Evolutionary conservation across 176 grass and related monocot species (phyloP).

Genomic region (Lolium multiflorum): DNA sequence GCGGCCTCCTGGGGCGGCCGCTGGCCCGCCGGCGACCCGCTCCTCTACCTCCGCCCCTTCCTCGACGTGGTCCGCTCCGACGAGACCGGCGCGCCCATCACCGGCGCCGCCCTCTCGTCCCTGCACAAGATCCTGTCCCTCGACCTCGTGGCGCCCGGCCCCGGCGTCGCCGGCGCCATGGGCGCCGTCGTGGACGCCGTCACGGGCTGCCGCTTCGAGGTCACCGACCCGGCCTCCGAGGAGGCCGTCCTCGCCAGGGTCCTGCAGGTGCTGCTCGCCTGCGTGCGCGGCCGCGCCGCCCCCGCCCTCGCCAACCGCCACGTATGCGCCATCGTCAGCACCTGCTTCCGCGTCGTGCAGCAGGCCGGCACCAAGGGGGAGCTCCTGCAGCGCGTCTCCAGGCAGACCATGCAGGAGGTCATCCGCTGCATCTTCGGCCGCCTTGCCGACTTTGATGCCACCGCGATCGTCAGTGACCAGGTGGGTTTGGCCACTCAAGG

Average conservation of each 20-base stretch:
- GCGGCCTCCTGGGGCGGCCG: conserved; percentile 57
- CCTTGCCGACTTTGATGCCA: conserved; percentile 54
- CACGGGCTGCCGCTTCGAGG: conserved; percentile 88
- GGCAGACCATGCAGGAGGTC: conserved; percentile 98
- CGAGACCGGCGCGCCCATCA: conserved; percentile 94
- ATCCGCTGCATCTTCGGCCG: conserved; percentile 73
- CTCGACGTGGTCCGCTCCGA: conserved; percentile 90
- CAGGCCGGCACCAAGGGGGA: conserved; percentile 95
- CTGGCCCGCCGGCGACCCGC: conserved; percentile 57
- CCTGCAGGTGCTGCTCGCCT: conserved; percentile 85
- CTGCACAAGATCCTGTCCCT: conserved; percentile 88
- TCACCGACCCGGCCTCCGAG: conserved; percentile 91
- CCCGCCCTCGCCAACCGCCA: conserved; percentile 69
- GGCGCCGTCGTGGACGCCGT: conserved; percentile 81
- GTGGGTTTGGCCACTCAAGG: conserved; percentile 28
- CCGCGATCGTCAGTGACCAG: conserved; percentile 15
- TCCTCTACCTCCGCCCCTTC: conserved; percentile 80
- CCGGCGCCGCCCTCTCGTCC: conserved; percentile 80
- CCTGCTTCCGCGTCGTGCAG: conserved; percentile 97
- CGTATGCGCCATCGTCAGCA: conserved; percentile 85
- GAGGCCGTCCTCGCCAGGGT: conserved; percentile 88
- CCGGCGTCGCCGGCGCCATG: conserved; percentile 56
- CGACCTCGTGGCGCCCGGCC: conserved; percentile 58
- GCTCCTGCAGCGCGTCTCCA: conserved; percentile 86
- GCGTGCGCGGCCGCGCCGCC: conserved; percentile 67